A percentile compares a stretch with the other conserved stretches of the same genome.
Evolutionary conservation across 164 flowering plant genomes (phyloP).

Genomic region (Chloranthus sessilifolius): DNA sequence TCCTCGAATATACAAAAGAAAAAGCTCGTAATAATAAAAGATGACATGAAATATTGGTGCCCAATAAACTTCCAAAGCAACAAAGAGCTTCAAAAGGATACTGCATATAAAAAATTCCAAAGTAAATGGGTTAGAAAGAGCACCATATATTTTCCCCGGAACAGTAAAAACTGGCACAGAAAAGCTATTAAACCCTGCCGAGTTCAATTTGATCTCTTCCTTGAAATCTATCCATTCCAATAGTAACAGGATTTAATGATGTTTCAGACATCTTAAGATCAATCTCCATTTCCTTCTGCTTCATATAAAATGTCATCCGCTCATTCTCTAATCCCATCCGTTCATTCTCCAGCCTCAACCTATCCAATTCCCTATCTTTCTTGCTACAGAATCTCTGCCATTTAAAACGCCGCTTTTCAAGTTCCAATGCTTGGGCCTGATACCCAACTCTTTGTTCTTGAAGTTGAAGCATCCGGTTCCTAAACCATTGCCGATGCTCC

Average conservation of each 20-base stretch:
- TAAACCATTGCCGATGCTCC: constrained; percentile 40
- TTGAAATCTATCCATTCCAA: constrained; percentile 20
- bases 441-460: constrained; percentile 33
- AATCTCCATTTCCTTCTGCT: constrained; percentile 33
- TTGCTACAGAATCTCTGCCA: constrained; percentile 54
- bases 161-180: neutral
- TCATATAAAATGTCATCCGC: constrained; percentile 37
- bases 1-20: constrained; percentile 10
- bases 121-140: neutral
- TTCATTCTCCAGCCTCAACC: constrained; percentile 49
- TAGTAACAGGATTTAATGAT: constrained; percentile 16
- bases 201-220: constrained; percentile 30
- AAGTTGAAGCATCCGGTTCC: constrained; percentile 27
- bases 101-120: neutral
- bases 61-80: neutral
- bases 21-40: neutral
- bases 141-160: neutral
- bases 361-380: constrained; percentile 57
- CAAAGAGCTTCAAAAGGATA: neutral
- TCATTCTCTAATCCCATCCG: constrained; percentile 48
- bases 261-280: constrained; percentile 26
- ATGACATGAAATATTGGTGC: neutral
- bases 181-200: constrained; percentile 22
- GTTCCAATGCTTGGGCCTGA: constrained; percentile 40
- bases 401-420: constrained; percentile 45